Conservation (phyloP, 2,329 filamentous ascomycete species). For the Torrubiellomyces zombiae region DNA sequence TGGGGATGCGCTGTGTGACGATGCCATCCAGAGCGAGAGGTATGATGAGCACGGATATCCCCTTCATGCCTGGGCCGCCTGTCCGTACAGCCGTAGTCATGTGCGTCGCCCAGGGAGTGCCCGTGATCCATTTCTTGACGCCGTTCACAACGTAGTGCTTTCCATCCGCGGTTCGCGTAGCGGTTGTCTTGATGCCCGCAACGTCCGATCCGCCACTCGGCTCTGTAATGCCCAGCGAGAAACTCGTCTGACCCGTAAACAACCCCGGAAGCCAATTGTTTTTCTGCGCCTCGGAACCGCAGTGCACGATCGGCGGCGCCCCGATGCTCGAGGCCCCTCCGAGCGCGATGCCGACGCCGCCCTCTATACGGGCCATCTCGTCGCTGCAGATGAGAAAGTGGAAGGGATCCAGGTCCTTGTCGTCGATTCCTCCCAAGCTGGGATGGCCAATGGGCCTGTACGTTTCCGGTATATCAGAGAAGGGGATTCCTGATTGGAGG, state of each 20-base stretch:
- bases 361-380: conserved; percentile 36
- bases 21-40: conserved; percentile 33
- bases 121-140: conserved; percentile 54
- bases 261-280: conserved; percentile 40
- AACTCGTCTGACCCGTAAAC: conserved; percentile 39
- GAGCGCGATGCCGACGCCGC: conserved; percentile 39
- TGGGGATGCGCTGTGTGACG: conserved; percentile 34
- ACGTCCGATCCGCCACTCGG: conserved; percentile 47
- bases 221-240: conserved; percentile 50
- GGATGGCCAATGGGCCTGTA: conserved; percentile 14
- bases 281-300: conserved; percentile 34
- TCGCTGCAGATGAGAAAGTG: conserved; percentile 38
- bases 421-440: conserved; percentile 25
- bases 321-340: conserved; percentile 46
- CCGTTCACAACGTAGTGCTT: conserved; percentile 46
- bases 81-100: conserved; percentile 46
- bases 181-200: conserved; percentile 44
- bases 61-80: conserved; percentile 31
- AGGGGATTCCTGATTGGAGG: conserved; percentile 21
- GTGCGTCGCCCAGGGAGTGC: conserved; percentile 41
- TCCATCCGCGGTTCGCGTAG: conserved; percentile 24
- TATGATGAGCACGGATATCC: conserved; percentile 42
- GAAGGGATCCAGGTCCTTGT: conserved; percentile 36
- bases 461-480: conserved; percentile 17
- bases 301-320: conserved; percentile 44